A percentile compares a stretch with the other conserved stretches of the same genome.
These are phyloP conservation scores for Exobasidium cylindrosporum DNA, from an alignment of 1,284 basidiomycete species.

Conservation along the genomic window DNA sequence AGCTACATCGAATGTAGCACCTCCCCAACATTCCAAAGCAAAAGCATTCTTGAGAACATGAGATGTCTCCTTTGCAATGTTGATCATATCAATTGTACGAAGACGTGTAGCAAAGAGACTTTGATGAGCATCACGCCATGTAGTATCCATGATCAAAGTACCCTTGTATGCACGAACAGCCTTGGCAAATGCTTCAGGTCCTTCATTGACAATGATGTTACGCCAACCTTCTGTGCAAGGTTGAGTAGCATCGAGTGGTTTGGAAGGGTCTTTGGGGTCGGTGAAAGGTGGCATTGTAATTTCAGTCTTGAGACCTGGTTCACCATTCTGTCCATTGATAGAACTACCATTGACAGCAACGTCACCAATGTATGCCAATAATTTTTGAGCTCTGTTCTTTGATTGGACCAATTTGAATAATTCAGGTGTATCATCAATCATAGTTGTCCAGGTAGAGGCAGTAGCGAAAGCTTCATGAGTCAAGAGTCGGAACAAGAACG, in stretches of 20 bases:
- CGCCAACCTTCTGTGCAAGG: conserved; percentile 92
- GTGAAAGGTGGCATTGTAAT: conserved; percentile 78
- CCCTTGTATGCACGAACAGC: conserved; percentile 96
- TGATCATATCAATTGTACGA: conserved; percentile 94
- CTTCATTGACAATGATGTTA: conserved; percentile 96
- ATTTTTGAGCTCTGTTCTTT: conserved; percentile 97
- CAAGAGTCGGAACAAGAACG: conserved; percentile 95
- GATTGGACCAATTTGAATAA: conserved; percentile 97
- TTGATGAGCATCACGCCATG: conserved; percentile 99
- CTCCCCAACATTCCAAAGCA: conserved; percentile 98
- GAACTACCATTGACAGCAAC: conserved; percentile 96
- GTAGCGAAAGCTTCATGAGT: conserved; percentile 97
- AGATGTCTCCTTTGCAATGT: conserved; percentile 92
- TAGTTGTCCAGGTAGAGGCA: conserved; percentile 84
- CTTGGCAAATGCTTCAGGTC: conserved; percentile 97
- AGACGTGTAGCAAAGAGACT: conserved; percentile 93
- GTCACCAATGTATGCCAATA: conserved; percentile 94
- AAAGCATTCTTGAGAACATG: conserved; percentile 91
- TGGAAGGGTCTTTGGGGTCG: conserved; percentile 70
- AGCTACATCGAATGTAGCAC: conserved; percentile 97
- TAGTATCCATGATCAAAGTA: conserved; percentile 69
- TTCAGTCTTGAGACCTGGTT: conserved; percentile 90
- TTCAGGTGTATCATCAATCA: conserved; percentile 96
- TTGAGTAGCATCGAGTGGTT: conserved; percentile 73
- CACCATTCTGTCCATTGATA: conserved; percentile 88